phyloP scores from a whole-genome alignment of 495 filamentous ascomycete genomes.

The Aspergillus saccharolyticus region DNA sequence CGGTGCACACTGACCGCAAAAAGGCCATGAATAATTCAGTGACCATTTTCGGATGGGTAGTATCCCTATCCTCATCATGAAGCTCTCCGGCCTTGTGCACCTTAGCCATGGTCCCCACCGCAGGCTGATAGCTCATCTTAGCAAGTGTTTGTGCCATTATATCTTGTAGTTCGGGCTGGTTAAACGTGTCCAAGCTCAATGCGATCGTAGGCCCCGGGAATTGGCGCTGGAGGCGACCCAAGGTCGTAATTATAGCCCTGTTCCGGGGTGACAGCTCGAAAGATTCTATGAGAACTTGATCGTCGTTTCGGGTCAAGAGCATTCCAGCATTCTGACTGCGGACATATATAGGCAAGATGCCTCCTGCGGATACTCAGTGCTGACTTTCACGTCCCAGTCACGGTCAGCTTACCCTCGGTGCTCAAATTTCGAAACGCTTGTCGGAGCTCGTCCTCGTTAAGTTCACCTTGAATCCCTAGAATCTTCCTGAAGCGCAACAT shows the following conservation, averaged over 20 bases:
- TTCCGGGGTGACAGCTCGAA: slow-evolving; percentile 56
- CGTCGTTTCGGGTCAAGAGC: slow-evolving; percentile 32
- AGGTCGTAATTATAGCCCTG: slow-evolving; percentile 36
- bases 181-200: slow-evolving; percentile 28
- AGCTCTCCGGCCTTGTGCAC: slow-evolving; percentile 34
- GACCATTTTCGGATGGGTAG: slow-evolving; percentile 48
- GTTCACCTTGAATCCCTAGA: slow-evolving; percentile 7
- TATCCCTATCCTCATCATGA: slow-evolving; percentile 49
- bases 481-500: slow-evolving; percentile 18
- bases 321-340: slow-evolving; percentile 57
- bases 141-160: slow-evolving; percentile 38
- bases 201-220: slow-evolving; percentile 51
- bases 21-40: slow-evolving; percentile 50
- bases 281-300: slow-evolving; percentile 41
- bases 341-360: slow-evolving; percentile 40
- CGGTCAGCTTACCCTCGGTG: no score
- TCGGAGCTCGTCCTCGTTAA: slow-evolving; percentile 14
- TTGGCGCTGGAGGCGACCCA: slow-evolving; percentile 46
- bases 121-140: slow-evolving; percentile 39
- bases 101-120: slow-evolving; percentile 31
- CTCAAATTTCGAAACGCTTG: no score
- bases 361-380: no score
- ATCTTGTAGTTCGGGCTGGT: slow-evolving; percentile 29
- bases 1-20: slow-evolving; percentile 39
- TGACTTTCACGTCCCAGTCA: no score